A percentile compares a stretch with the other conserved stretches of the same genome.
Conservation (phyloP, 805 yeast species). For the Wickerhamomyces hampshirensis region DNA sequence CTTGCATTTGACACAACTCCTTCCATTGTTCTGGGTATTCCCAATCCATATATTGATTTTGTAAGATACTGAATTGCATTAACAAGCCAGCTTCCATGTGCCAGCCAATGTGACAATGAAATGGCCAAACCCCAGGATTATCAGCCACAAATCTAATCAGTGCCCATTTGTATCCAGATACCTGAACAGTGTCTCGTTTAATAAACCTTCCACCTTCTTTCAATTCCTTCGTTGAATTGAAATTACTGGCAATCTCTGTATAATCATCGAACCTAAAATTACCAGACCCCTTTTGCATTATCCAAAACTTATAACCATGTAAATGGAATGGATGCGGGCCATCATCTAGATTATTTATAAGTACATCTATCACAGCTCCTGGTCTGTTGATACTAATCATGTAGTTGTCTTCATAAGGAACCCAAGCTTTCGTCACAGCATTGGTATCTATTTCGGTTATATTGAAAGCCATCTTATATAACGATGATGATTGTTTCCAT, state of each 20-base stretch:
- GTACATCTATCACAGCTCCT: constrained; percentile 47
- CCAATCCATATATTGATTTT: constrained; percentile 21
- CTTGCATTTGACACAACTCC: constrained; percentile 17
- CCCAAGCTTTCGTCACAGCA: neutral
- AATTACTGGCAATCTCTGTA: constrained; percentile 33
- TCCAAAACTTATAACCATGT: constrained; percentile 41
- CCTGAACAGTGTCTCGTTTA: constrained; percentile 54
- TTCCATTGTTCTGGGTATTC: constrained; percentile 23
- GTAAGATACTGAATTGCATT: constrained; percentile 23
- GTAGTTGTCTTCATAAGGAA: constrained; percentile 16
- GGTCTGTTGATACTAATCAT: constrained; percentile 21
- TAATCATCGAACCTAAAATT: constrained; percentile 21
- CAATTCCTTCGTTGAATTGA: constrained; percentile 42
- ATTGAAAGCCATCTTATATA: constrained; percentile 17
- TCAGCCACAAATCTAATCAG: constrained; percentile 58
- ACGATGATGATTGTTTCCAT: constrained; percentile 9
- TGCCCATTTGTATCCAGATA: constrained; percentile 53
- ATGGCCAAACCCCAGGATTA: constrained; percentile 80
- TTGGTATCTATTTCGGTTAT: constrained; percentile 6
- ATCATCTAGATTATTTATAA: constrained; percentile 63
- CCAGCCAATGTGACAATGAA: constrained; percentile 63
- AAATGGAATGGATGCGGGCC: constrained; percentile 63
- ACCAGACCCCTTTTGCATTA: constrained; percentile 23
- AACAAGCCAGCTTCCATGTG: constrained; percentile 45
- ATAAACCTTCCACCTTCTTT: constrained; percentile 22